Base-by-base conservation (phyloP, 352 stramenopile species). In the Globisporangium canariense region DNA sequence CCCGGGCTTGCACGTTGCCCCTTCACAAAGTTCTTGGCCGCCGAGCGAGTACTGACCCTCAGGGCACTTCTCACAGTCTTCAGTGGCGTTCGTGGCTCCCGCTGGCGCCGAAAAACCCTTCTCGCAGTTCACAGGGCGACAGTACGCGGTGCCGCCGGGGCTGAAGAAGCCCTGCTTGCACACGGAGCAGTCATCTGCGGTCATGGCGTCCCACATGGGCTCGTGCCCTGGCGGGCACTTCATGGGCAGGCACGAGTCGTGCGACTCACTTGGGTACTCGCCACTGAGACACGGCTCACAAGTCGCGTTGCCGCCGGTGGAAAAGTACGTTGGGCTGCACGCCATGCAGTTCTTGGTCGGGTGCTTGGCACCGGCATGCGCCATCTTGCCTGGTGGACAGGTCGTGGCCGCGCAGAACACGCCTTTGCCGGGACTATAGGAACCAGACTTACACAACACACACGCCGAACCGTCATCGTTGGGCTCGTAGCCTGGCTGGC, bases 151-250 rank as follows among this genome's bases (percentile, higher is more conserved):
- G 2, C 65, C 68, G 18, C 71, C 76, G 4, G 71, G 57, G 38
- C 67, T 77, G 64, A 73, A 85, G 45, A 66, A 73, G 16, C 76
- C 76, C 40, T 80, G 71, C 13, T 64, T 58, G 45, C 76, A 85
- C 20, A 69, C 16, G 2, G 58, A 40, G 51, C 76, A 85, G 47
- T 81, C 74, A 4, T 67, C 53, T 6, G 52, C 66, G 9, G 54
- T 25, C 14, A 66, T 41, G 9, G 74, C 60, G 4, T 60, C 60
- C 58, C 51, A 64, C 32, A 62, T 43, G 2, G 74, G 64, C 60
- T 81, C 74, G 7, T 58, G 69, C 2, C 74, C 74, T 7, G 71
- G 49, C 6, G 56, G 57, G 32, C 74, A 81, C n/a, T 50, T 52
- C 36, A 81, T 64, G 1, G 64, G 47, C 3, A 77, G 47, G 47